Evolutionary conservation across 2,329 filamentous ascomycete genomes (phyloP), one percentile per base, ranked within the genome.

Genomic region (Calonectria fujianensis): DNA sequence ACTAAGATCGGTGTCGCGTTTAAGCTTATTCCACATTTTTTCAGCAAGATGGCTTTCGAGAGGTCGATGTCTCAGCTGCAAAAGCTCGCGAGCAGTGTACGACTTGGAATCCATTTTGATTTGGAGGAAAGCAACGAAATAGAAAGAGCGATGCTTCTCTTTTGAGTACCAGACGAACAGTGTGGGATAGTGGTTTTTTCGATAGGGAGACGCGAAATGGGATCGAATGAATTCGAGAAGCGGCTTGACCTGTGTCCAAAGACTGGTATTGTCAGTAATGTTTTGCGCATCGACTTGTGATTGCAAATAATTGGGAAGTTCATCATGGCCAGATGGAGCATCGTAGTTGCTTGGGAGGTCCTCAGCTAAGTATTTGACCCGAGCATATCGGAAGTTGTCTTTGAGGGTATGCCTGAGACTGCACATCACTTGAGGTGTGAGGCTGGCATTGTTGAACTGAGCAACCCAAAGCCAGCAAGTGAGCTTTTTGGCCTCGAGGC

Each of bases 51-150:
- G 79, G 69, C 78, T 75, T n/a, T 75, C 70, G 20, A 79, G 76
- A 59, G 81, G 79, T n/a, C 51, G 50, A 39, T 82, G 76, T 73
- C 82, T 82, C 70, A 86, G 77, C 59, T 79, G 79, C 57, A 90
- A 81, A n/a, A 90, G 83, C 80, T 90, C 87, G 45, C 82, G 80
- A 66, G 86, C 80, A 11, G 84, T 85, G 77, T 90, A 90, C 14
- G 79, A 85, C 54, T 83, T 84, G 16, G 84, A 82, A 69, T 82
- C 82, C 89, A 90, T 90, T 69, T 81, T 81, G 80, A 81, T 69
- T 61, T 80, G 74, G 74, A 86, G 78, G 75, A 84, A 86, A 75
- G 84, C 85, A 76, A 88, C 87, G 73, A 88, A 78, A 78, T 83
- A 82, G 82, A 86, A 86, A 32, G 84, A 84, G 45, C 85, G 84